Base-by-base conservation (phyloP, 75 land plant genomes). In the Pinus taeda region DNA sequence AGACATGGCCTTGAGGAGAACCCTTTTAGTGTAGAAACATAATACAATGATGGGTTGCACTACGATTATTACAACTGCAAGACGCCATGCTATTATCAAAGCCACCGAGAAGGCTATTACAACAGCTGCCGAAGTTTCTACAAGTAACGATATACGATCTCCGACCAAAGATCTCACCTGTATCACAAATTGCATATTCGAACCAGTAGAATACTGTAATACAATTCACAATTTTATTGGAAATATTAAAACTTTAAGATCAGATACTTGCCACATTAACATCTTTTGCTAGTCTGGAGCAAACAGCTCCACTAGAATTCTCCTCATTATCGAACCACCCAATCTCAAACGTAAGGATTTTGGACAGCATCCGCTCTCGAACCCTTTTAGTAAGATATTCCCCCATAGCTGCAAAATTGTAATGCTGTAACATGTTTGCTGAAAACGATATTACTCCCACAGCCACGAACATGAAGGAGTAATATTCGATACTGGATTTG, bases 251-350 rank as follows among this genome's bases (percentile, higher is more conserved):
- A 60, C n/a, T 60, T 49, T 9, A 9, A 9, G 12, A 0, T 29
- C 42, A 76, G 69, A 22, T 45, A 22, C 77, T 12, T 58, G 89
- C 97, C 88, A 88, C 79, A 73, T 82, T 90, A 76, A 91, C 93
- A 29, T 91, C 92, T 9, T 79, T 84, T 0, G 93, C 84, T 15
- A 95, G 81, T 17, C 92, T 77, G 15, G 93, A 75, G 56, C 88
- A 87, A 21, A 95, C 73, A 22, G 90, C 89, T 22, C 89, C 92
- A 58, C 86, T 86, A 6, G 88, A 76, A 75, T 95, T 90, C 75
- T 93, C 88, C 1, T 90, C 90, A 24, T 80, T 74, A 82, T 95
- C 98, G 60, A 91, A 95, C 95, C 95, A 95, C 8, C 90, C 93
- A 30, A 95, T 78, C 75, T 95, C 98, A 57, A 89, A 86, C 0